A percentile compares a stretch with the other conserved stretches of the same genome.
Evolutionary conservation across 805 yeast species (phyloP).

Genomic region (Ogataea salicorniae): DNA sequence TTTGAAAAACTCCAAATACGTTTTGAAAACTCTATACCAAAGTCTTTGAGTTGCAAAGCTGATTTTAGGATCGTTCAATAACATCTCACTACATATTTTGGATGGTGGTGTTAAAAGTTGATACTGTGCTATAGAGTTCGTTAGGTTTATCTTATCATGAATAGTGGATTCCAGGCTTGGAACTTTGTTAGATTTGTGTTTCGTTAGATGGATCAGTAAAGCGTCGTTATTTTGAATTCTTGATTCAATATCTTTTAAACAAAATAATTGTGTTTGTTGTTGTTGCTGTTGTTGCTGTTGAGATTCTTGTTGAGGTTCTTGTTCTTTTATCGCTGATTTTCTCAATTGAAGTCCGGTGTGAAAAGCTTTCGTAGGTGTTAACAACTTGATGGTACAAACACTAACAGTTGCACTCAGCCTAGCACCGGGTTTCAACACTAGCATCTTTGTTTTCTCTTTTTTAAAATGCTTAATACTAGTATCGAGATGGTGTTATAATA

Average conservation of each 20-base stretch:
- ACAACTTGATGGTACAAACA: no score
- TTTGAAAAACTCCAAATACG: conserved; percentile 45
- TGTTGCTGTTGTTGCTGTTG: neutral
- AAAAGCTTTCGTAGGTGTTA: no score
- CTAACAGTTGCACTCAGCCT: no score
- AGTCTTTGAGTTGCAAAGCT: neutral
- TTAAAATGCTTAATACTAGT: no score
- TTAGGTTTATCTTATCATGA: conserved; percentile 7
- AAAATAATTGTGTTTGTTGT: conserved; percentile 1
- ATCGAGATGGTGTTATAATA: no score
- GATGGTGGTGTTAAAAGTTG: conserved; percentile 15
- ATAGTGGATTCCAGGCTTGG: neutral
- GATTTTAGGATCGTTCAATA: no score
- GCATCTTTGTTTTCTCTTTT: no score
- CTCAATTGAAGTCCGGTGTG: no score
- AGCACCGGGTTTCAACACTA: no score
- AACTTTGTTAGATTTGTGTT: neutral
- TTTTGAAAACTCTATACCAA: conserved; percentile 17
- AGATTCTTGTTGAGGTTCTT: neutral
- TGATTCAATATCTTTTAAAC: neutral
- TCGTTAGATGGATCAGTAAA: neutral
- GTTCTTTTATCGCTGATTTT: no score
- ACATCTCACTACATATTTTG: neutral
- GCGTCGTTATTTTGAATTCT: neutral
- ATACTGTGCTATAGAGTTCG: conserved; percentile 16